phyloP scores from a whole-genome alignment of 108 stramenopile species.

The Fragilaria crotonensis region DNA sequence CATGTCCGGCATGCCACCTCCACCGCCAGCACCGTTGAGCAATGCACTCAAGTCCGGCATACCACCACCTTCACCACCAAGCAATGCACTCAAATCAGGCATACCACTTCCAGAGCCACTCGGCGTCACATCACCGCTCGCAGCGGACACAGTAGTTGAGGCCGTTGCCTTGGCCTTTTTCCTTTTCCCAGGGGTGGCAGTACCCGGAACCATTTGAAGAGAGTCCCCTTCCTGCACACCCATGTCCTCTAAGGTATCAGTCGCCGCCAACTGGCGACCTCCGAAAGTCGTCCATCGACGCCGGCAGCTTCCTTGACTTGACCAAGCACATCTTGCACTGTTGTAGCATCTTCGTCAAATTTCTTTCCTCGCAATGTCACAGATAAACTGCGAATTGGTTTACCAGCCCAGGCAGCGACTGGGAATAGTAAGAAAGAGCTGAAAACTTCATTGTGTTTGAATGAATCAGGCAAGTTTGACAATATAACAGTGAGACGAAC shows the following conservation, averaged over 20 bases:
- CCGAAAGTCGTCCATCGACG: constrained; percentile 38
- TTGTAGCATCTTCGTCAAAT: constrained; percentile 36
- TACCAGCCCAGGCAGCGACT: too few relatives aligned
- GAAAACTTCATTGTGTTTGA: too few relatives aligned
- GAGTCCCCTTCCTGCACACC: constrained; percentile 47
- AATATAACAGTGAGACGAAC: too few relatives aligned
- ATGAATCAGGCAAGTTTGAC: too few relatives aligned
- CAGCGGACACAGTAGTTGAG: neutral
- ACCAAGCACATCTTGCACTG: constrained; percentile 40
- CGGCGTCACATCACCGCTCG: neutral
- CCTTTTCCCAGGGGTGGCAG: too few relatives aligned
- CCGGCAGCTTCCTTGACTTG: constrained; percentile 29
- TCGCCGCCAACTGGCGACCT: constrained; percentile 30
- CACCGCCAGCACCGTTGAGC: constrained; percentile 38
- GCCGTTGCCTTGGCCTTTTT: constrained; percentile 18
- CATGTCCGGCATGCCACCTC: constrained; percentile 6
- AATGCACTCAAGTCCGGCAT: constrained; percentile 30
- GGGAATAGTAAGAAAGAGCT: too few relatives aligned
- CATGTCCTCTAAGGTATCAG: constrained; percentile 24
- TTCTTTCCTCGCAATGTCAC: constrained; percentile 54
- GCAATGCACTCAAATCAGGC: too few relatives aligned
- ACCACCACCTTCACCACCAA: constrained; percentile 6
- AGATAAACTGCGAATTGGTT: constrained; percentile 30
- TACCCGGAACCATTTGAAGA: constrained; percentile 60
- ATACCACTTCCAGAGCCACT: neutral